Percentiles rank a stretch among this genome's conserved stretches.
These are phyloP conservation scores for Phytopythium litorale DNA, from an alignment of 352 stramenopile species.

Conservation along the genomic window DNA sequence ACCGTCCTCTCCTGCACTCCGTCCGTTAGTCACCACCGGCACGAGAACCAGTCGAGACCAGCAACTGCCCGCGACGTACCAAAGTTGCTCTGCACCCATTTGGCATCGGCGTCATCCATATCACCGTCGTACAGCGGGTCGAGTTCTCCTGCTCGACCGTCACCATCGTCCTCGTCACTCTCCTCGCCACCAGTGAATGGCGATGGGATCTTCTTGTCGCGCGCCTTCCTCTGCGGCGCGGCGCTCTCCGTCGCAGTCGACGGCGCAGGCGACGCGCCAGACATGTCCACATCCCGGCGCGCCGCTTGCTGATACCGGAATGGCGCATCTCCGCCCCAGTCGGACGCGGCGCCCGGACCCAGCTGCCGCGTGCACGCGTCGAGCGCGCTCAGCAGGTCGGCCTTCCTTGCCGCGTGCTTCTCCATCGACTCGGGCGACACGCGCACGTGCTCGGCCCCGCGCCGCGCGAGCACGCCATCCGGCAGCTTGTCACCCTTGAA, in stretches of 20 bases:
- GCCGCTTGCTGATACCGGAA: conserved; percentile 29
- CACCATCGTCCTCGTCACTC: conserved; percentile 4
- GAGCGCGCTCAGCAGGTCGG: conserved; percentile 43
- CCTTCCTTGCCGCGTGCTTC: conserved; percentile 30
- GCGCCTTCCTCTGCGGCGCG: conserved; percentile 32
- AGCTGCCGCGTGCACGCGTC: conserved; percentile 18
- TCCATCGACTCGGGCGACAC: conserved; percentile 33
- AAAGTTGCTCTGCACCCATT: conserved; percentile 69
- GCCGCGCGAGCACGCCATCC: conserved; percentile 15
- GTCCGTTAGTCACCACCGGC: neutral
- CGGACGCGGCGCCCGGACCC: neutral
- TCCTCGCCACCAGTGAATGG: conserved; percentile 4
- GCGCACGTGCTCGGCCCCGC: conserved; percentile 26
- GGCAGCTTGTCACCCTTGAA: conserved; percentile 3
- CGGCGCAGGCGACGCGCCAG: conserved; percentile 13
- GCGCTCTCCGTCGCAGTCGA: conserved; percentile 16
- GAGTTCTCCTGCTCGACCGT: conserved; percentile 20
- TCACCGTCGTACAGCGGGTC: conserved; percentile 67
- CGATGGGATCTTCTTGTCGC: conserved; percentile 7
- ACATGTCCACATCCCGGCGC: conserved; percentile 17
- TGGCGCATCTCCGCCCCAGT: conserved; percentile 23
- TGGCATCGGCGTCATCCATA: conserved; percentile 59
- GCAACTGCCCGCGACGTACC: conserved; percentile 21
- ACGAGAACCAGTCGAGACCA: neutral
- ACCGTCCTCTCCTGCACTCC: conserved; percentile 9